Percentiles rank a stretch among this genome's conserved stretches.
Evolutionary conservation across 2,329 filamentous ascomycete genomes (phyloP).

Genomic region (Lecanoromycetidae sp.): DNA sequence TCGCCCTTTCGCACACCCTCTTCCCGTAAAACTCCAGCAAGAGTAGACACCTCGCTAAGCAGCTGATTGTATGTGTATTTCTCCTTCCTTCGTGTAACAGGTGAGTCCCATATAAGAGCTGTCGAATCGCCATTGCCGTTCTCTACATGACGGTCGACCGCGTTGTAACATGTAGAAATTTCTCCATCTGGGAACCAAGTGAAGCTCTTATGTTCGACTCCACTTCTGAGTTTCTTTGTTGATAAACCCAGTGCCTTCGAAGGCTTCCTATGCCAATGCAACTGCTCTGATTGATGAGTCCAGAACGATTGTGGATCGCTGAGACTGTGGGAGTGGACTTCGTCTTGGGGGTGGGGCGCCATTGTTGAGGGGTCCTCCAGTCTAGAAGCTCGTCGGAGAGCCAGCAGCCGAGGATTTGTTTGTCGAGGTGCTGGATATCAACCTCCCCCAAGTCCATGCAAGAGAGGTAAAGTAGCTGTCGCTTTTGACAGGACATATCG

Average conservation of each 20-base stretch:
- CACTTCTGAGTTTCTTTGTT: slow-evolving; percentile 51
- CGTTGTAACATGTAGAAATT: slow-evolving; percentile 87
- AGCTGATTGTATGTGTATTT: slow-evolving; percentile 64
- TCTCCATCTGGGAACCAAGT: slow-evolving; percentile 82
- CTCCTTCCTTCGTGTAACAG: slow-evolving; percentile 62
- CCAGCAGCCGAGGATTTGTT: not conserved
- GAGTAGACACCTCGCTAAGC: slow-evolving; percentile 64
- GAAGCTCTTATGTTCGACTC: slow-evolving; percentile 62
- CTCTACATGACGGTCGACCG: slow-evolving; percentile 75
- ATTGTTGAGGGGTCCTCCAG: slow-evolving; percentile 10
- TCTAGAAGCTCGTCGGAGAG: not conserved
- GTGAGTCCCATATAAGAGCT: slow-evolving; percentile 79
- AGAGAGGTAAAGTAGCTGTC: too few relatives aligned
- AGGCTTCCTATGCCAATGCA: slow-evolving; percentile 73
- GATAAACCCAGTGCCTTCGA: slow-evolving; percentile 46
- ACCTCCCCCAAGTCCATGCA: not conserved
- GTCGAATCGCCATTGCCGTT: slow-evolving; percentile 60
- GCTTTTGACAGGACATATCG: too few relatives aligned
- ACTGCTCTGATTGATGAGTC: slow-evolving; percentile 57
- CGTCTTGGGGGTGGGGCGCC: slow-evolving; percentile 32
- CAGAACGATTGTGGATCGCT: slow-evolving; percentile 62
- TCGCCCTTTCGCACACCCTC: slow-evolving; percentile 74
- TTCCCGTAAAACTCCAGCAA: slow-evolving; percentile 70
- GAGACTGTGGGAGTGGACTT: slow-evolving; percentile 47
- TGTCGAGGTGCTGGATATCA: not conserved